Conservation (phyloP, 208 protist genomes). For the Sergeia podlipaevii region DNA sequence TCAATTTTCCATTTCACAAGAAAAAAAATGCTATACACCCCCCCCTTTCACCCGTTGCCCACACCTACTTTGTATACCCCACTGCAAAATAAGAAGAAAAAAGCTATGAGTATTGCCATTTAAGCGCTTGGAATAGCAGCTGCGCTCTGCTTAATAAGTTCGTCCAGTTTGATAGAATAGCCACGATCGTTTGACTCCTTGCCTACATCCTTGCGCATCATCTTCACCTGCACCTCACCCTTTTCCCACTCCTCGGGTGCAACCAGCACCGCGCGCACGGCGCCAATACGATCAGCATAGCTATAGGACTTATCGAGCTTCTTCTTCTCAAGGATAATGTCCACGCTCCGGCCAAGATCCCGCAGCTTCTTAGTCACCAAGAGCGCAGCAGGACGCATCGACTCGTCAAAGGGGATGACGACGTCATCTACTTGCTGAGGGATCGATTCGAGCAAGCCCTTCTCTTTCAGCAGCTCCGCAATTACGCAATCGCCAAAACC, state of each 20-base stretch:
- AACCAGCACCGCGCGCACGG: slow-evolving; percentile 84
- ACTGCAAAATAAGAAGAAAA: no score
- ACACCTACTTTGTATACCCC: no score
- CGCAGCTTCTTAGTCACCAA: slow-evolving; percentile 74
- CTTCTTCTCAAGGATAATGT: slow-evolving; percentile 93
- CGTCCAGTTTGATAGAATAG: slow-evolving; percentile 41
- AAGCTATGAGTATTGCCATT: background rate
- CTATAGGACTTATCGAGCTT: slow-evolving; percentile 89
- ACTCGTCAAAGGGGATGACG: slow-evolving; percentile 92
- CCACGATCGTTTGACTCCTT: slow-evolving; percentile 57
- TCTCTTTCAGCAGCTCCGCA: slow-evolving; percentile 91
- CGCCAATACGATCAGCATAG: slow-evolving; percentile 94
- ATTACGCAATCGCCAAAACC: slow-evolving; percentile 97
- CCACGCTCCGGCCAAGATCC: slow-evolving; percentile 67
- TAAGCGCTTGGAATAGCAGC: no score
- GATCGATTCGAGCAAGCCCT: slow-evolving; percentile 69
- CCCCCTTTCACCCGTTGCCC: no score
- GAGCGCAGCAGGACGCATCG: slow-evolving; percentile 82
- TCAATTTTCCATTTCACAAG: background rate
- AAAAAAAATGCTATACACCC: slow-evolving; percentile 3
- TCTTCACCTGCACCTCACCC: slow-evolving; percentile 90
- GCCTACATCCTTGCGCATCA: slow-evolving; percentile 74
- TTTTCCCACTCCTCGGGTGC: slow-evolving; percentile 92
- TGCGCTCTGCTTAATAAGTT: no score
- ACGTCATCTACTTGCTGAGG: slow-evolving; percentile 77